phyloP scores from a whole-genome alignment of 805 yeast genomes.

The Wickerhamiella slavikovae region DNA sequence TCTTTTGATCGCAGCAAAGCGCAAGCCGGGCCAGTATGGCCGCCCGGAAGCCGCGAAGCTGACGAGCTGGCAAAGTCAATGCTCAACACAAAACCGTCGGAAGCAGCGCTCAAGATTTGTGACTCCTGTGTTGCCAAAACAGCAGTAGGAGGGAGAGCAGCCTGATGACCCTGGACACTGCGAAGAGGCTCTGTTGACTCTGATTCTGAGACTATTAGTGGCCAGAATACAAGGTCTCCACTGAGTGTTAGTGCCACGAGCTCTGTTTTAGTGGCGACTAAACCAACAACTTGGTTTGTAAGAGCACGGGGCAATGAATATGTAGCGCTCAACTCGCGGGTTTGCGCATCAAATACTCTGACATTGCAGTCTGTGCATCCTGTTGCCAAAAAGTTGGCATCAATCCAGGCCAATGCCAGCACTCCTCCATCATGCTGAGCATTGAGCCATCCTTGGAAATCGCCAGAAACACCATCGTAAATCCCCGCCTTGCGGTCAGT shows the following conservation, averaged over 20 bases:
- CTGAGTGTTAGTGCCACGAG: constrained; percentile 46
- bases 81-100: constrained; percentile 67
- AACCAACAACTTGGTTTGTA: constrained; percentile 61
- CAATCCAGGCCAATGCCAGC: constrained; percentile 55
- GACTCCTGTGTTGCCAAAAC: constrained; percentile 21
- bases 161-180: constrained; percentile 59
- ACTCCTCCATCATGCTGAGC: constrained; percentile 53
- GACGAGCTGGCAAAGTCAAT: constrained; percentile 32
- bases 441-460: constrained; percentile 31
- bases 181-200: constrained; percentile 17
- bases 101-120: constrained; percentile 41
- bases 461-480: constrained; percentile 82
- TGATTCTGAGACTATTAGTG: constrained; percentile 11
- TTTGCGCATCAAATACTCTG: constrained; percentile 38
- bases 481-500: constrained; percentile 58
- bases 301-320: constrained; percentile 32
- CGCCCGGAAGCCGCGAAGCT: constrained; percentile 18
- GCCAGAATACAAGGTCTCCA: constrained; percentile 53
- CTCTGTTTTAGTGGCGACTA: constrained; percentile 38
- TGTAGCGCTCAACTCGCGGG: constrained; percentile 24
- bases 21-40: constrained; percentile 49
- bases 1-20: constrained; percentile 24
- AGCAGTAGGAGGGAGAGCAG: constrained; percentile 59
- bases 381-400: constrained; percentile 38
- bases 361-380: constrained; percentile 67